Percentiles rank a stretch among this genome's conserved stretches.
Conservation (phyloP, 2,329 filamentous ascomycete species). For the Ophiostoma himal-ulmi region DNA sequence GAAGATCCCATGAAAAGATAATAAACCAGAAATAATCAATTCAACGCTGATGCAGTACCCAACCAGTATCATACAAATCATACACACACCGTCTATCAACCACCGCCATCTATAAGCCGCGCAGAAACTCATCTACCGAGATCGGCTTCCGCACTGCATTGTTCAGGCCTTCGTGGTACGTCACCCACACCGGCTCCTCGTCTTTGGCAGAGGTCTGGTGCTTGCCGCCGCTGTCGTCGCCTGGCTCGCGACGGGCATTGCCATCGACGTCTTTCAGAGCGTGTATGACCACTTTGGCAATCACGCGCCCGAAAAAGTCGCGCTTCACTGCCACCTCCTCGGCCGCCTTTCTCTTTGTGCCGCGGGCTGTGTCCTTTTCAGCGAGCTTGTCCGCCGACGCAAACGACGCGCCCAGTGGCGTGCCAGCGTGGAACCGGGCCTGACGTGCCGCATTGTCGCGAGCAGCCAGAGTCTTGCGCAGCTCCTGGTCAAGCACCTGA, state of each 20-base stretch:
- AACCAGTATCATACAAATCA: background rate
- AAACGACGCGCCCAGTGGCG: slow-evolving; percentile 29
- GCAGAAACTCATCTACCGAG: slow-evolving; percentile 71
- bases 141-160: slow-evolving; percentile 90
- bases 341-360: slow-evolving; percentile 37
- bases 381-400: slow-evolving; percentile 15
- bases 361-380: slow-evolving; percentile 15
- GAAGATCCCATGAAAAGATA: background rate
- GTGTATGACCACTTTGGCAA: slow-evolving; percentile 39
- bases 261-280: slow-evolving; percentile 36
- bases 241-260: slow-evolving; percentile 30
- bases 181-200: slow-evolving; percentile 70
- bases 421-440: slow-evolving; percentile 56
- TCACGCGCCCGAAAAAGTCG: slow-evolving; percentile 79
- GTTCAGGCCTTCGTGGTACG: slow-evolving; percentile 82
- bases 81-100: background rate
- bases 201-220: slow-evolving; percentile 32
- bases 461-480: slow-evolving; percentile 63
- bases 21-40: background rate
- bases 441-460: slow-evolving; percentile 62
- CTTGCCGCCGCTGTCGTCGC: slow-evolving; percentile 26
- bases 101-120: slow-evolving; percentile 46
- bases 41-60: background rate
- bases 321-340: slow-evolving; percentile 49
- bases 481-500: slow-evolving; percentile 88